Percentiles rank a stretch among this genome's conserved stretches.
Conservation (phyloP, 495 filamentous ascomycete species). For the Diplogelasinospora grovesii region DNA sequence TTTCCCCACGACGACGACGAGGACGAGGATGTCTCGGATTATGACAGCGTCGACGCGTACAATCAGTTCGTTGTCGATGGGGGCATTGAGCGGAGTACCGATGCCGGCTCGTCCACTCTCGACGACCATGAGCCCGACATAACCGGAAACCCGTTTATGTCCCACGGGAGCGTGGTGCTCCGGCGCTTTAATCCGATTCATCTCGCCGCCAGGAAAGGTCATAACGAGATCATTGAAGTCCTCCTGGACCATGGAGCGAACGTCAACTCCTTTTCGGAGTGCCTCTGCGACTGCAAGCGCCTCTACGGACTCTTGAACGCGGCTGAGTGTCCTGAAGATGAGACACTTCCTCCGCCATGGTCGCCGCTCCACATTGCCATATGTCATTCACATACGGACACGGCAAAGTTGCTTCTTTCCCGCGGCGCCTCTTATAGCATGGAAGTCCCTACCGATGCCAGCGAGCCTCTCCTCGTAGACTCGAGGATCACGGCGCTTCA, state of each 20-base stretch:
- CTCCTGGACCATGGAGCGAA: conserved; percentile 26
- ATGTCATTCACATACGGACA: conserved; percentile 25
- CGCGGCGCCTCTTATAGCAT: conserved; percentile 24
- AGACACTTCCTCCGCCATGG: conserved; percentile 15
- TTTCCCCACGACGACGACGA: no score
- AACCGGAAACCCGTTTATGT: neutral
- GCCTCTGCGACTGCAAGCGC: conserved; percentile 25
- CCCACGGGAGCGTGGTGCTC: neutral
- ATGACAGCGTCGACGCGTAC: conserved; percentile 12
- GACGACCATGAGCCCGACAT: conserved; percentile 3
- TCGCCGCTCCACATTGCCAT: conserved; percentile 32
- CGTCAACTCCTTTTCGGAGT: conserved; percentile 14
- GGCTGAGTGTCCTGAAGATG: conserved; percentile 9
- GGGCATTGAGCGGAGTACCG: no score
- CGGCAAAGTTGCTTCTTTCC: conserved; percentile 26
- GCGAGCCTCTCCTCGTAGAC: neutral
- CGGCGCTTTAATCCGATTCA: conserved; percentile 27
- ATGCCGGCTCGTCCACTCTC: conserved; percentile 9
- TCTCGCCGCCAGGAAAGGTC: conserved; percentile 27
- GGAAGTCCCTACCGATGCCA: conserved; percentile 4
- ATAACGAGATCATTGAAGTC: conserved; percentile 21
- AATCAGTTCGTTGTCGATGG: no score
- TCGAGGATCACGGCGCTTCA: conserved; percentile 20
- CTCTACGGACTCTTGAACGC: conserved; percentile 21
- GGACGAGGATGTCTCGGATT: no score